Percentiles rank a stretch among this genome's conserved stretches.
These are phyloP conservation scores for Dothistroma pini DNA, from an alignment of 2,329 filamentous ascomycete genomes.

Conservation along the genomic window DNA sequence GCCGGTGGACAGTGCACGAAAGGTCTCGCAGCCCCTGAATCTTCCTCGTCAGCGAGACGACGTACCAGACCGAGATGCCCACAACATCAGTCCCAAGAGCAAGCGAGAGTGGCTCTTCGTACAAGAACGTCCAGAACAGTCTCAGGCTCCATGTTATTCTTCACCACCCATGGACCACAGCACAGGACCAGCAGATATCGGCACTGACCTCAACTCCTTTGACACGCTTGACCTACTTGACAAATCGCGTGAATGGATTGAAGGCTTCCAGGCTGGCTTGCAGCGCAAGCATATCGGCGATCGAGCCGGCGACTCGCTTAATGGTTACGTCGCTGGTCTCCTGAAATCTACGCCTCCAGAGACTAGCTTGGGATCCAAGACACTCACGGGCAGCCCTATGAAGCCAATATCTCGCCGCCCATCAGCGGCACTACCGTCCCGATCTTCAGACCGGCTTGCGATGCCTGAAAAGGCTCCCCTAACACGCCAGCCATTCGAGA, in stretches of 20 bases:
- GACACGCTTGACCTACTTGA: slow-evolving; percentile 23
- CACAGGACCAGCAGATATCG: slow-evolving; percentile 17
- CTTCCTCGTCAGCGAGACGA: slow-evolving; percentile 10
- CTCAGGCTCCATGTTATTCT: slow-evolving; percentile 11
- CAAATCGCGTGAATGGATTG: slow-evolving; percentile 31
- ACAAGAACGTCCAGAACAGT: slow-evolving; percentile 25
- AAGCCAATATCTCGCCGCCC: slow-evolving; percentile 26
- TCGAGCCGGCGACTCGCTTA: slow-evolving; percentile 28
- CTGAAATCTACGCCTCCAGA: slow-evolving; percentile 22
- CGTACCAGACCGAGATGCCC: slow-evolving; percentile 22
- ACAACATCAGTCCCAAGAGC: slow-evolving; percentile 32
- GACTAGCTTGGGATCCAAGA: neutral
- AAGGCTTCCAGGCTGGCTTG: slow-evolving; percentile 34
- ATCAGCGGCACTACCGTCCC: slow-evolving; percentile 22
- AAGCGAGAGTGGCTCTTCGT: slow-evolving; percentile 30
- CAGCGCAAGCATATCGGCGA: slow-evolving; percentile 29
- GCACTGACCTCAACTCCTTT: slow-evolving; percentile 11
- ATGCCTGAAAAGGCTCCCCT: slow-evolving; percentile 6
- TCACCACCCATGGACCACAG: slow-evolving; percentile 16
- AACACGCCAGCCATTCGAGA: slow-evolving; percentile 22
- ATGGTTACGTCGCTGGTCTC: slow-evolving; percentile 36
- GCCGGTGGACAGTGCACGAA: slow-evolving; percentile 15
- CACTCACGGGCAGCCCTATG: slow-evolving; percentile 26
- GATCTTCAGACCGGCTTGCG: slow-evolving; percentile 15
- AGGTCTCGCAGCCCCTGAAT: neutral